Evolutionary conservation across 345 rosid species (phyloP).

Genomic region (Lepidium aucheri): DNA sequence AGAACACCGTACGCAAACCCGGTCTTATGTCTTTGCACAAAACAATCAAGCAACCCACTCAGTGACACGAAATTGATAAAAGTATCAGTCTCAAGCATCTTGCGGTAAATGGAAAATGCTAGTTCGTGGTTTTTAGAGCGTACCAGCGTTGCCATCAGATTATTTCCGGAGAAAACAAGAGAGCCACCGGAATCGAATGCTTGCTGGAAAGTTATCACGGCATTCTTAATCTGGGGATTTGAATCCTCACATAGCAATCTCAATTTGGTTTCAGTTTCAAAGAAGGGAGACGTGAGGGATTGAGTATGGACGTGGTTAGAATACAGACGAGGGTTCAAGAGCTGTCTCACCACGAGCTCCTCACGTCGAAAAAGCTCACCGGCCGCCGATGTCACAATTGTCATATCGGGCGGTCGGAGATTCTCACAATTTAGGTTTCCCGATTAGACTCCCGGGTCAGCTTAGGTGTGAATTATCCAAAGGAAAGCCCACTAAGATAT

Average conservation of each 20-base stretch:
- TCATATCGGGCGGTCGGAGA: conserved; percentile 4
- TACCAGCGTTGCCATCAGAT: conserved; percentile 42
- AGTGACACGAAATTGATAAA: conserved; percentile 37
- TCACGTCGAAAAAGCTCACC: conserved; percentile 5
- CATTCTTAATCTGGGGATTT: conserved; percentile 26
- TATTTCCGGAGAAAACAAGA: conserved; percentile 33
- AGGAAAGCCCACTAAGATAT: neutral
- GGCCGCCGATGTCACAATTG: conserved; percentile 3
- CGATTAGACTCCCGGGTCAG: neutral
- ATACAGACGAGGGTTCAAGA: neutral
- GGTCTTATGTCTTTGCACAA: conserved; percentile 29
- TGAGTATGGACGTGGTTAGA: neutral
- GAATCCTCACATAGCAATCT: conserved; percentile 33
- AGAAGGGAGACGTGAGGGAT: conserved; percentile 8
- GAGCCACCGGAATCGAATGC: conserved; percentile 28
- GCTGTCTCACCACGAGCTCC: neutral
- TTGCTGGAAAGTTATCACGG: conserved; percentile 36
- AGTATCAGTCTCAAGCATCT: conserved; percentile 31
- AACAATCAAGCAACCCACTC: conserved; percentile 49
- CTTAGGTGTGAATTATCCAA: neutral
- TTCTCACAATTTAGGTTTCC: neutral
- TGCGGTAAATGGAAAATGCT: conserved; percentile 38
- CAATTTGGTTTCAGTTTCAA: conserved; percentile 32
- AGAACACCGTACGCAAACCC: conserved; percentile 41
- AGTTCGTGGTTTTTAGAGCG: conserved; percentile 43